phyloP scores from a whole-genome alignment of 2,329 filamentous ascomycete species.

The Trichoderma sp. region DNA sequence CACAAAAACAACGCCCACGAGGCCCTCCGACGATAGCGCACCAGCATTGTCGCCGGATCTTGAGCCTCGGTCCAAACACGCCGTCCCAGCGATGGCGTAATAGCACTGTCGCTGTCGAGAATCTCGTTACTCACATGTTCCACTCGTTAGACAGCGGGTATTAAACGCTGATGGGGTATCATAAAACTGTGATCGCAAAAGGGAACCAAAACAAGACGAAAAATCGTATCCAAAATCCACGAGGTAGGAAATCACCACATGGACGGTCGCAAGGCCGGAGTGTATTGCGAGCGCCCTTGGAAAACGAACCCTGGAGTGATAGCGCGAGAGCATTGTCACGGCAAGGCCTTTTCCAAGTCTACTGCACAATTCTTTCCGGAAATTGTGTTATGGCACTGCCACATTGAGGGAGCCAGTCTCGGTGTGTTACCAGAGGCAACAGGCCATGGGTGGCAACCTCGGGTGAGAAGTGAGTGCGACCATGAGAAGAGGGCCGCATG shows the following conservation, averaged over 20 bases:
- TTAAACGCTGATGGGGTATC: constrained; percentile 47
- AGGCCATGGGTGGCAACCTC: not conserved
- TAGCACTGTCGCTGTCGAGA: constrained; percentile 54
- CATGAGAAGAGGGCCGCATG: not conserved
- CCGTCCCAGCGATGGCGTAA: constrained; percentile 56
- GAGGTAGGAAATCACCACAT: not conserved
- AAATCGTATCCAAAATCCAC: constrained; percentile 12
- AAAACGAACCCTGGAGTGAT: constrained; percentile 31
- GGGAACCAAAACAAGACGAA: constrained; percentile 17
- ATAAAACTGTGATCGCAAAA: constrained; percentile 25
- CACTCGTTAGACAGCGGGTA: constrained; percentile 43
- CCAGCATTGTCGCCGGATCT: constrained; percentile 48
- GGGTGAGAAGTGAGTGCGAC: not conserved
- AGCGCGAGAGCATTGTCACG: constrained; percentile 54
- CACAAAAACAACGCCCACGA: constrained; percentile 43
- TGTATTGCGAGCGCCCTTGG: constrained; percentile 20
- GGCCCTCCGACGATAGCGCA: constrained; percentile 51
- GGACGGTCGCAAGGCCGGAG: not conserved
- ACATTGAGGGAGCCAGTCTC: constrained; percentile 32
- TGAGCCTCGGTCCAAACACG: constrained; percentile 48
- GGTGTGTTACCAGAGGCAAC: not conserved
- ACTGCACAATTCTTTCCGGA: constrained; percentile 27
- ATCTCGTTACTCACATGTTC: constrained; percentile 22
- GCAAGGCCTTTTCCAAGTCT: constrained; percentile 26
- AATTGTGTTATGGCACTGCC: constrained; percentile 49